Percentiles rank a stretch among this genome's conserved stretches.
phyloP scores from a whole-genome alignment of 306 rosid genomes.

The Mimosa bimucronata region DNA sequence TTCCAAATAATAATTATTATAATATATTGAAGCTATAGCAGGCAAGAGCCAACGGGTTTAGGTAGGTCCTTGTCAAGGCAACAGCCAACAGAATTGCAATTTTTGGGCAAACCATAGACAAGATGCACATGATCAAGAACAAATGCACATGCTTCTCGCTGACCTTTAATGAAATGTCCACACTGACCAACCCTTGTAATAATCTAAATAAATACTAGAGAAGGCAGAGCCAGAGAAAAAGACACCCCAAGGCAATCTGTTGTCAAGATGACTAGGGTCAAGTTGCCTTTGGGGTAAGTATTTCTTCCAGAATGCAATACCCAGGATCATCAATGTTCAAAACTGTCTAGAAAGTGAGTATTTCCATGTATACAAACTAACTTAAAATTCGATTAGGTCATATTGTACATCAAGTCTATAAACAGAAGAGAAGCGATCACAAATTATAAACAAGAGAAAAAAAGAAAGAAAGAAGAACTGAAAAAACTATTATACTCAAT shows the following conservation, averaged over 20 bases:
- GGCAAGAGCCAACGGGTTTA: slow-evolving; percentile 20
- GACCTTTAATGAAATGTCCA: slow-evolving; percentile 4
- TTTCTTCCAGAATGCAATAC: background rate
- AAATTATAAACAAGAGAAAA: slow-evolving; percentile 8
- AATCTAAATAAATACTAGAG: background rate
- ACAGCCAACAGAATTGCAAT: slow-evolving; percentile 46
- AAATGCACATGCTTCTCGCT: slow-evolving; percentile 49
- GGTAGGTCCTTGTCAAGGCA: slow-evolving; percentile 48
- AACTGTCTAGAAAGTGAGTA: background rate
- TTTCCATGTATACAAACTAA: background rate
- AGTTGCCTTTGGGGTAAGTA: background rate
- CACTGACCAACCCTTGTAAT: background rate
- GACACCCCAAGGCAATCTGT: slow-evolving; percentile 1
- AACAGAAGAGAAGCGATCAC: slow-evolving; percentile 21
- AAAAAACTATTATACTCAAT: slow-evolving; percentile 24
- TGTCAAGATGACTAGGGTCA: background rate
- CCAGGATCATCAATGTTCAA: background rate
- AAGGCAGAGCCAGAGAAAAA: slow-evolving; percentile 24
- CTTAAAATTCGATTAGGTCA: slow-evolving; percentile 16
- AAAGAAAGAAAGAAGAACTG: background rate
- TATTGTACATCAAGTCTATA: slow-evolving; percentile 10
- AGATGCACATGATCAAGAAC: slow-evolving; percentile 50
- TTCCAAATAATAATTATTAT: background rate
- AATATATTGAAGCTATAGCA: background rate
- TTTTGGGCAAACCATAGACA: slow-evolving; percentile 34